Evolutionary conservation across 1,139 yeast species (phyloP).

Genomic region (Geotrichum klebahnii): DNA sequence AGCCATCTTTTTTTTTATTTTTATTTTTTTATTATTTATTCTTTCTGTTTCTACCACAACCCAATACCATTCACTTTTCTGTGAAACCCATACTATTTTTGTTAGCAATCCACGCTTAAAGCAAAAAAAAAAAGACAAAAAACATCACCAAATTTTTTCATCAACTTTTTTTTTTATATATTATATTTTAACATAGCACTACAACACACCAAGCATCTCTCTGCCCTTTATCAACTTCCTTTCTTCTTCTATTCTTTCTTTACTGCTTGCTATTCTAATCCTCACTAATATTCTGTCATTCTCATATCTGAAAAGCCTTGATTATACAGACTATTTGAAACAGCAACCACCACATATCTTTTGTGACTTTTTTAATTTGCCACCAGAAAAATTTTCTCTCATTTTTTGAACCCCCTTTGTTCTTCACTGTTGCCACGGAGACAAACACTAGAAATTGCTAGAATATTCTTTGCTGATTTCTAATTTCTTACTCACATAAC

Average conservation of each 20-base stretch:
- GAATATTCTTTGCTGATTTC: constrained; percentile 2
- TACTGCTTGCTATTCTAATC: constrained; percentile 4
- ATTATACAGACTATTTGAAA: not conserved
- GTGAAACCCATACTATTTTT: no score
- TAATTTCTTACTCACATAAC: not conserved
- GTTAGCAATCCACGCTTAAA: no score
- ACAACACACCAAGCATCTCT: not conserved
- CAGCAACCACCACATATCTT: not conserved
- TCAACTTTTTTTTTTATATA: not conserved
- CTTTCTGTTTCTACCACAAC: not conserved
- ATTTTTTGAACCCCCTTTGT: not conserved
- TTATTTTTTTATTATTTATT: constrained; percentile 4
- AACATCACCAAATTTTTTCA: not conserved
- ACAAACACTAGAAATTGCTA: not conserved
- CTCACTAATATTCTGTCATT: constrained; percentile 7
- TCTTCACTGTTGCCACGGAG: constrained; percentile 13
- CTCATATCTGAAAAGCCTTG: no score
- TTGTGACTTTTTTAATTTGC: constrained; percentile 9
- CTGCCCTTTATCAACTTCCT: not conserved
- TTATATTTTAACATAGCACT: not conserved
- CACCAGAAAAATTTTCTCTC: constrained; percentile 3
- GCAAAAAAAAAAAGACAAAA: no score
- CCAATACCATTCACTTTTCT: no score
- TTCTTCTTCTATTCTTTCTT: constrained; percentile 13
- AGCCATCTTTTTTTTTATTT: constrained; percentile 2